A percentile compares a stretch with the other conserved stretches of the same genome.
Evolutionary conservation across 805 yeast genomes (phyloP).

Genomic region (Saccharomyces paradoxus): DNA sequence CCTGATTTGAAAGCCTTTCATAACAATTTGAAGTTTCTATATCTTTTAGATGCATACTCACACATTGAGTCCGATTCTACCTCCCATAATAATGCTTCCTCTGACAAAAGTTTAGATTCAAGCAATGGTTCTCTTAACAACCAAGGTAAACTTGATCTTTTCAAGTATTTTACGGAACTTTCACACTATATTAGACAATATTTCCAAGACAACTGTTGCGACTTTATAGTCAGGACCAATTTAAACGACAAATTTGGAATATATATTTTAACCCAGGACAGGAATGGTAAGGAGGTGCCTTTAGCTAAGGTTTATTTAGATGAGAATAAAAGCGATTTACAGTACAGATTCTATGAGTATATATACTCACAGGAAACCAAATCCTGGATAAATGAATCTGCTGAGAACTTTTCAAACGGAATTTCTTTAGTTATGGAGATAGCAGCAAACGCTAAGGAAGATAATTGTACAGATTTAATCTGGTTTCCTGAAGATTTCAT

Average conservation of each 20-base stretch:
- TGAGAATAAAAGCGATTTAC: slow-evolving; percentile 14
- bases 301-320: slow-evolving; percentile 23
- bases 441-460: slow-evolving; percentile 2
- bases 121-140: background rate
- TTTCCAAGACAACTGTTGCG: slow-evolving; percentile 12
- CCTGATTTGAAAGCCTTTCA: slow-evolving; percentile 26
- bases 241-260: slow-evolving; percentile 26
- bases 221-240: slow-evolving; percentile 19
- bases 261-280: slow-evolving; percentile 11
- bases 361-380: slow-evolving; percentile 13
- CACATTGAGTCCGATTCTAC: slow-evolving; percentile 23
- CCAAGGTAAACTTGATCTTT: slow-evolving; percentile 24
- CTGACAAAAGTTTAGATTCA: background rate
- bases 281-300: slow-evolving; percentile 2
- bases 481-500: slow-evolving; percentile 24
- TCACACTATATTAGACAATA: slow-evolving; percentile 16
- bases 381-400: slow-evolving; percentile 25
- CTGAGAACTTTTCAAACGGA: slow-evolving; percentile 23
- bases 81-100: slow-evolving; percentile 6
- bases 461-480: background rate
- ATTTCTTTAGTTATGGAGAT: slow-evolving; percentile 23
- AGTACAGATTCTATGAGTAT: slow-evolving; percentile 24
- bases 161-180: slow-evolving; percentile 28
- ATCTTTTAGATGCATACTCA: slow-evolving; percentile 27
- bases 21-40: slow-evolving; percentile 27